phyloP scores from a whole-genome alignment of 177 flowering plant genomes.

The Vitis hybrid region DNA sequence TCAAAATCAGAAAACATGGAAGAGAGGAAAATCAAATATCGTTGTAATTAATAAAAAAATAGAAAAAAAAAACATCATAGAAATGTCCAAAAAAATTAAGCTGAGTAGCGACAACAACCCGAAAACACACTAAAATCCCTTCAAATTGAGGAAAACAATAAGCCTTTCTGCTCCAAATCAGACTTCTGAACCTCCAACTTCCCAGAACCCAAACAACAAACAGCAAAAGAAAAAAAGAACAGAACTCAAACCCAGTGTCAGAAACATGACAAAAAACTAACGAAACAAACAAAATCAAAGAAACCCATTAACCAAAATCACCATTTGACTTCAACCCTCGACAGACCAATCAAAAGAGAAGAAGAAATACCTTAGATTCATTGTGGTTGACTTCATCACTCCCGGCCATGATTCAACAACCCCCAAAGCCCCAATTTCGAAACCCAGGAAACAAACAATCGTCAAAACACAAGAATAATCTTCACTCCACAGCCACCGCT shows the following conservation, averaged over 20 bases:
- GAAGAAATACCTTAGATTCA: constrained; percentile 47
- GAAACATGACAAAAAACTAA: too few species aligned
- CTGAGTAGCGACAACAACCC: background rate
- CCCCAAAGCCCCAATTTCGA: background rate
- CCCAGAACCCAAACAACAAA: background rate
- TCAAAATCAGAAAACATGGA: background rate
- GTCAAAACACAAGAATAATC: background rate
- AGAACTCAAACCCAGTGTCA: background rate
- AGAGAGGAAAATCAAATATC: background rate
- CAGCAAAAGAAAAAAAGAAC: background rate
- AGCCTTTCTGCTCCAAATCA: constrained; percentile 5
- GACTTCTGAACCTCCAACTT: constrained; percentile 1
- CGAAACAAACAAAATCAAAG: background rate
- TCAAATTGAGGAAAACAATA: background rate
- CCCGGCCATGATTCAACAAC: constrained; percentile 41
- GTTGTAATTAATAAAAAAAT: background rate
- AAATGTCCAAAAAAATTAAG: background rate
- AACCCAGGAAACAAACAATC: constrained; percentile 1
- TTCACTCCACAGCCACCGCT: background rate
- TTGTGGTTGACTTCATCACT: constrained; percentile 50
- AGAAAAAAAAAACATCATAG: background rate
- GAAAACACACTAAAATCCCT: background rate
- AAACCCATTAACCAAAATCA: background rate
- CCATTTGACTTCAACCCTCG: background rate
- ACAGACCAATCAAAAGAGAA: background rate